These are phyloP conservation scores for Neurospora sp. DNA, from an alignment of 495 filamentous ascomycete genomes.

Conservation along the genomic window DNA sequence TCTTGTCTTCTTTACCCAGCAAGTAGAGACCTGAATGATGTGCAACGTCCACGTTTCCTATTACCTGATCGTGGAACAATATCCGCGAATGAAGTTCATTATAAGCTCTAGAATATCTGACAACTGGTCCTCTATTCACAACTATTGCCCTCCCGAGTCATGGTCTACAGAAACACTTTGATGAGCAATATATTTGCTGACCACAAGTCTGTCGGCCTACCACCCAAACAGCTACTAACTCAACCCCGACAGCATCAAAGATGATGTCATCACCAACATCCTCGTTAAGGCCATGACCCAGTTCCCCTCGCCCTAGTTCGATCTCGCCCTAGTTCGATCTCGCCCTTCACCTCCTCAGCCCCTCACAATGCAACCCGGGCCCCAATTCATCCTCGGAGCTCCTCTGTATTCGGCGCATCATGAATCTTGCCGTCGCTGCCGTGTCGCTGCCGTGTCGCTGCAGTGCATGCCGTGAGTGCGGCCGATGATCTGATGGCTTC, in stretches of 20 bases:
- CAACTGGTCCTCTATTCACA: constrained; percentile 10
- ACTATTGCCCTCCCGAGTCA: background rate
- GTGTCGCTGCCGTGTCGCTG: background rate
- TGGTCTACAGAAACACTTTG: background rate
- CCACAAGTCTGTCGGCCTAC: constrained; percentile 1
- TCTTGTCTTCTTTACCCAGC: background rate
- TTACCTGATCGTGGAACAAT: constrained; percentile 71
- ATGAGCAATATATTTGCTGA: background rate
- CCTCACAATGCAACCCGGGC: constrained; percentile 28
- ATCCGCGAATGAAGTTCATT: constrained; percentile 36
- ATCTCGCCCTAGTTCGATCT: constrained; percentile 85
- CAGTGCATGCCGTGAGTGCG: background rate
- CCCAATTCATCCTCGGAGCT: constrained; percentile 46
- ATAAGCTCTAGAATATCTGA: constrained; percentile 57
- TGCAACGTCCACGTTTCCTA: constrained; percentile 55
- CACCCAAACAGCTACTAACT: constrained; percentile 80
- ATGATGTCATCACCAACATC: constrained; percentile 96
- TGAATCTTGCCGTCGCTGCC: background rate
- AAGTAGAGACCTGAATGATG: constrained; percentile 46
- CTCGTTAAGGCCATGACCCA: constrained; percentile 95
- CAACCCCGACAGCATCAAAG: constrained; percentile 94
- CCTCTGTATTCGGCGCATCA: background rate
- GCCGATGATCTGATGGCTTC: background rate
- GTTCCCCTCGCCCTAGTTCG: constrained; percentile 92
- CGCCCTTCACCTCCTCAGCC: constrained; percentile 77